phyloP scores from a whole-genome alignment of 1,284 basidiomycete species.

The Porodaedalea pini region DNA sequence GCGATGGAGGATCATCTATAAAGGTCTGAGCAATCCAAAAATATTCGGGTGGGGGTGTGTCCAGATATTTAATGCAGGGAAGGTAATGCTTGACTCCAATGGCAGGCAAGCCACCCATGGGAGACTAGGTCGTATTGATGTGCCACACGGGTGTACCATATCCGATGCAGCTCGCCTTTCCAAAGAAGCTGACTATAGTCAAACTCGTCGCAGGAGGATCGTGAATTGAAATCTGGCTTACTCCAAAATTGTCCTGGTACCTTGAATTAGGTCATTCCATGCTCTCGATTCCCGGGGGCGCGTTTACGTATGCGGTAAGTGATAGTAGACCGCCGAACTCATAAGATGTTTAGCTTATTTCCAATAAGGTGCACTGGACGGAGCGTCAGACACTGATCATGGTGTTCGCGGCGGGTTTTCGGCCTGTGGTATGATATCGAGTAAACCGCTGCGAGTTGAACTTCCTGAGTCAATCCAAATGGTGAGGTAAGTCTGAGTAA shows the following conservation, averaged over 20 bases:
- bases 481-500: too few species aligned
- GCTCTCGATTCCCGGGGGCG: constrained; percentile 71
- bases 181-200: constrained; percentile 57
- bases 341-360: constrained; percentile 6
- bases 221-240: too few species aligned
- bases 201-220: constrained; percentile 76
- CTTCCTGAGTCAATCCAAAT: constrained; percentile 54
- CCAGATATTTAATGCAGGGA: too few species aligned
- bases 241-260: constrained; percentile 5
- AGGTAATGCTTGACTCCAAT: too few species aligned
- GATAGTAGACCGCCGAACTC: too few species aligned
- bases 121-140: too few species aligned
- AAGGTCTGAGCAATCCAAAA: constrained; percentile 53
- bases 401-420: constrained; percentile 57
- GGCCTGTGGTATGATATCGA: constrained; percentile 45
- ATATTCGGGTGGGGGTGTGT: constrained; percentile 83
- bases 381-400: constrained; percentile 37
- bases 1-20: constrained; percentile 76
- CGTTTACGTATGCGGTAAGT: constrained; percentile 85
- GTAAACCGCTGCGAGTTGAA: constrained; percentile 50
- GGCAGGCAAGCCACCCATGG: too few species aligned
- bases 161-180: constrained; percentile 57
- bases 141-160: constrained; percentile 53
- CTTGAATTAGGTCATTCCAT: constrained; percentile 85
- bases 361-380: constrained; percentile 57